Evolutionary conservation across 371 early-diverging fungal species (phyloP).

Genomic region (Syncephalastrum monosporum): DNA sequence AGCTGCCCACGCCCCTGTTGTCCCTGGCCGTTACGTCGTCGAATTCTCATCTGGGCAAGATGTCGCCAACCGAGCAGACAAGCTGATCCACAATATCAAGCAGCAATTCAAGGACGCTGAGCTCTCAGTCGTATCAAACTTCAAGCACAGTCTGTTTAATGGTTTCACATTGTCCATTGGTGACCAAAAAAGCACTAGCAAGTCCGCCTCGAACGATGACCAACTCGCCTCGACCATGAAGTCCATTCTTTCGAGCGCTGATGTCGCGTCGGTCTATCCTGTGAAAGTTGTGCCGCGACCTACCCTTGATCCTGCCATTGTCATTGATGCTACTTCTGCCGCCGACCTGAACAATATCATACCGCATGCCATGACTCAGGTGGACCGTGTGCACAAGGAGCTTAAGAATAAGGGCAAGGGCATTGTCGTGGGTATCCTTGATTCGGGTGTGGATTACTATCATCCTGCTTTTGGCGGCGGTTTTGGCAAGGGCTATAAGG

Average conservation of each 20-base stretch:
- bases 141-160: slow-evolving; percentile 32
- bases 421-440: slow-evolving; percentile 71
- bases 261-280: slow-evolving; percentile 30
- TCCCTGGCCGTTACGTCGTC: slow-evolving; percentile 40
- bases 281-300: slow-evolving; percentile 31
- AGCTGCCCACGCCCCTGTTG: slow-evolving; percentile 2
- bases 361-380: slow-evolving; percentile 44
- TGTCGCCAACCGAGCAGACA: slow-evolving; percentile 4
- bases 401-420: slow-evolving; percentile 61
- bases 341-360: slow-evolving; percentile 10
- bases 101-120: slow-evolving; percentile 22
- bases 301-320: slow-evolving; percentile 5
- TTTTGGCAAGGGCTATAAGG: slow-evolving; percentile 59
- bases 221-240: slow-evolving; percentile 15
- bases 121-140: slow-evolving; percentile 24
- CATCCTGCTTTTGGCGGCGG: slow-evolving; percentile 77
- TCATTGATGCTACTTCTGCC: background rate
- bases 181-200: slow-evolving; percentile 1
- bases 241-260: slow-evolving; percentile 19
- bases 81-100: slow-evolving; percentile 21
- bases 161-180: slow-evolving; percentile 34
- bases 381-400: slow-evolving; percentile 37
- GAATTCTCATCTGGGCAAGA: slow-evolving; percentile 18
- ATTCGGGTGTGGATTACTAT: slow-evolving; percentile 64
- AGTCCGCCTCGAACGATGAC: slow-evolving; percentile 8